Evolutionary conservation across 208 protist species (phyloP).

Genomic region (Trypanosoma mega): DNA sequence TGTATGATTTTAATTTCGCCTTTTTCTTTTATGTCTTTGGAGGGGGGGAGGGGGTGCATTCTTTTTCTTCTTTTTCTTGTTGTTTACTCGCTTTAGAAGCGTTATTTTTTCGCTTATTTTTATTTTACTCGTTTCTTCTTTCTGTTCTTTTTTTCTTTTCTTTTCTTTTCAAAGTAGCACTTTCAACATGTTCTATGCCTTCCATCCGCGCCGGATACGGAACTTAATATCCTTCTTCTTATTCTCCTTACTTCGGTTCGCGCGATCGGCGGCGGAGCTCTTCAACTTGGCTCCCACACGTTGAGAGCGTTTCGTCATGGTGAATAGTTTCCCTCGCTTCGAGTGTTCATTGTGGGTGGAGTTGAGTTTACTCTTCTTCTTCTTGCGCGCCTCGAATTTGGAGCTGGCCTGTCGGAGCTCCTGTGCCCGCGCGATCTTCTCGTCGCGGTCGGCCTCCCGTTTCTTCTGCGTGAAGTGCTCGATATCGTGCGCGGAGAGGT

Average conservation of each 20-base stretch:
- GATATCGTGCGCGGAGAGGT: conserved; percentile 79
- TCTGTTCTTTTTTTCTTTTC: not conserved
- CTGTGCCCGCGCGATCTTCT: conserved; percentile 81
- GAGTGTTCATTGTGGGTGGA: conserved; percentile 85
- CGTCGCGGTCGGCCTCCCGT: conserved; percentile 70
- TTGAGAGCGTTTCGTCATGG: conserved; percentile 89
- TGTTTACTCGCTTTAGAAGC: too few species aligned
- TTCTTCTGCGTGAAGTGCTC: conserved; percentile 88
- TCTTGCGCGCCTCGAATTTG: conserved; percentile 88
- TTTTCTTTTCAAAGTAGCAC: not conserved
- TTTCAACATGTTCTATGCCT: conserved; percentile 48
- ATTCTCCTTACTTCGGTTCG: conserved; percentile 79
- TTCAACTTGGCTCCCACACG: conserved; percentile 85
- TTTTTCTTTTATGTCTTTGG: too few species aligned
- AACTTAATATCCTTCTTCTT: conserved; percentile 94
- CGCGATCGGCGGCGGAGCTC: conserved; percentile 72
- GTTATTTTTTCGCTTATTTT: too few species aligned
- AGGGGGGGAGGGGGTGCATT: not conserved
- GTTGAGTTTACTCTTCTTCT: conserved; percentile 91
- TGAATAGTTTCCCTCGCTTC: conserved; percentile 88
- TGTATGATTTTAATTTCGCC: too few species aligned
- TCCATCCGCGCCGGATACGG: conserved; percentile 90
- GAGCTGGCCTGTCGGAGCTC: conserved; percentile 78
- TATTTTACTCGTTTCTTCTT: not conserved
- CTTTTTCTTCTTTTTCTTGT: not conserved